A percentile compares a stretch with the other conserved stretches of the same genome.
Conservation (phyloP, 345 rosid genomes). For the Moringa oleifera region DNA sequence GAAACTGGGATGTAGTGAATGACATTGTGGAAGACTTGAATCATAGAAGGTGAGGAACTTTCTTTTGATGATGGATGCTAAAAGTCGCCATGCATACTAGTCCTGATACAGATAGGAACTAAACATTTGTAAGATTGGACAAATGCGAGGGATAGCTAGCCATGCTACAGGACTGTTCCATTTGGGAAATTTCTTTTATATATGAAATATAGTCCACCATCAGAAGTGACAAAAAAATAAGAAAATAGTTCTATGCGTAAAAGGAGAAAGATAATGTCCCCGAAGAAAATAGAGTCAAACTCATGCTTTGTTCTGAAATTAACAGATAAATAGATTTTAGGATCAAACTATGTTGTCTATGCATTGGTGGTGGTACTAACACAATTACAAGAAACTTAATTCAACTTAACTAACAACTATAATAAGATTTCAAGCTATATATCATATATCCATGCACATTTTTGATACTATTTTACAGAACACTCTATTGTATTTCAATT, state of each 20-base stretch:
- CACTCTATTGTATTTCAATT: neutral
- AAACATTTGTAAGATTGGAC: neutral
- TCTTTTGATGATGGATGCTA: too few species aligned
- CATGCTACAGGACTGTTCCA: neutral
- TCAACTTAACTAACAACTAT: neutral
- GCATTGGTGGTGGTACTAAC: neutral
- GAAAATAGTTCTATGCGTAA: neutral
- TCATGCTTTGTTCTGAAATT: neutral
- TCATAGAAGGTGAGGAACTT: too few species aligned
- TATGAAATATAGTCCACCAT: neutral
- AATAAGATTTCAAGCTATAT: neutral
- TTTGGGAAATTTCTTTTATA: slow-evolving; percentile 9
- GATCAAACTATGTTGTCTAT: slow-evolving; percentile 10
- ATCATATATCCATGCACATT: neutral
- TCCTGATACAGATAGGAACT: neutral
- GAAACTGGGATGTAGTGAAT: neutral
- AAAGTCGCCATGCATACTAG: neutral
- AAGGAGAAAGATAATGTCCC: neutral
- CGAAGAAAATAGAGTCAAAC: neutral
- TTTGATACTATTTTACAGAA: neutral
- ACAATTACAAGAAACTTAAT: neutral
- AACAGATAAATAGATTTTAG: neutral
- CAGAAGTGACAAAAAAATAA: neutral
- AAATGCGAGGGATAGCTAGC: neutral
- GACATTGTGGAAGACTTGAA: neutral